Base-by-base conservation (phyloP, 306 rosid genomes). In the Biancaea sappan region DNA sequence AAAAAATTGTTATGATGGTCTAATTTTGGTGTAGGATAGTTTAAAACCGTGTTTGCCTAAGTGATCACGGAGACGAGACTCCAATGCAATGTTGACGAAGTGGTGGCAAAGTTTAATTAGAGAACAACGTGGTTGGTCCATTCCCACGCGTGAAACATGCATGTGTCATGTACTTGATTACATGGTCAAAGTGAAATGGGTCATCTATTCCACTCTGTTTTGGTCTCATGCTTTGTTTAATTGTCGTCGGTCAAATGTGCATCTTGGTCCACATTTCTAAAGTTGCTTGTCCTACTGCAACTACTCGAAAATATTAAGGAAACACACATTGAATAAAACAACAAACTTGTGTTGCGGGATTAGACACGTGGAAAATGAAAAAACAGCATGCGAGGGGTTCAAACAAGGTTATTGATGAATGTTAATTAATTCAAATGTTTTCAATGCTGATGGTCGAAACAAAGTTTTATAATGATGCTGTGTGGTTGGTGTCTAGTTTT, bases 91-190 rank as follows among this genome's bases (percentile, higher is more conserved):
- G 12, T 28, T 22, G 28, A 59, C 28, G 59, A 73, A 31, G 69
- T 28, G 59, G 9, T 28, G 35, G 19, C 38, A 12, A 15, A 37
- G 12, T 58, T 52, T 16, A 32, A 41, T 64, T 51, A 32, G 72
- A 26, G 6, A 9, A 2, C 15, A 26, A n/a, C 6, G 2, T 18
- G 50, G 9, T 38, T 38, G 25, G 19, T 24, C 9, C 34, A 61
- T 25, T 26, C 13, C 31, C 48, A 43, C 66, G 21, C 26, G 56
- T 18, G 46, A 81, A 69, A 50, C 53, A 24, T 29, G 70, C 53
- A 24, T 29, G 70, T 64, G 43, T 10, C 18, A 54, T n/a, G 31
- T 28, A 71, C 16, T 31, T 11, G 22, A 40, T 34, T 43, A 4
- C 31, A 43, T 35, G 32, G 37, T 43, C 71, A 43, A 52, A 28